Evolutionary conservation across 148 eudicot genomes (phyloP), one percentile per base, ranked within the genome.

Genomic region (Rhododendron vialii): DNA sequence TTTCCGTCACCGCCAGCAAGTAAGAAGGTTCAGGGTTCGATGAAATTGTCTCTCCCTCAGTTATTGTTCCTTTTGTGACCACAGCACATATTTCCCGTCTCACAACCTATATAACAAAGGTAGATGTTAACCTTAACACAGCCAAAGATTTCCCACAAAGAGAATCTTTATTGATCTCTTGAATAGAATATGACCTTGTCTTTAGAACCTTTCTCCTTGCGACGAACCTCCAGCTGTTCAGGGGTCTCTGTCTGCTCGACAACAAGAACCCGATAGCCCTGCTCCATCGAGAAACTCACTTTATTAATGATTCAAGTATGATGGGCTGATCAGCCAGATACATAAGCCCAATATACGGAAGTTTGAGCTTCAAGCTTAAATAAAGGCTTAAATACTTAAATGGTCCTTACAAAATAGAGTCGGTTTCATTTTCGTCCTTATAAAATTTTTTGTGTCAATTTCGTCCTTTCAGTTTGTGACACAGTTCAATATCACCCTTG

Each of bases 191-290:
- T 83, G 71, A 97, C 99, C 98, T 97, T 97, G 89, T 97, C 99
- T 92, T 93, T 97, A 24, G 95, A 93, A 87, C 99, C 98, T 59
- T 92, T 89, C 82, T 93, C 94, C 89, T 83, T 93, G 87, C 98
- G 93, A 84, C 99, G 99, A 73, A 91, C 83, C 84, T 95, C 98
- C 88, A 95, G 94, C 91, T 97, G 99, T 63, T 92, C 94, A 83
- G 99, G 99, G 47, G 99, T 97, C 91, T 97, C 99, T 81, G 96
- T 95, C 91, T 97, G 99, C 93, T 97, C 99, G 81, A 97, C 95
- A 82, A 97, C 98, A 89, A 97, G 96, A 84, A 97, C 98, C 82
- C 99, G 91, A 88, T 94, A 97, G 50, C 99, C 99, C 99, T 97
- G 94, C 83, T 88, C 85, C 81, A 47, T 63, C 82, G 78, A 76